Evolutionary conservation across 371 early-diverging fungal genomes (phyloP).

Genomic region (Polyrhizophydium stewartii): DNA sequence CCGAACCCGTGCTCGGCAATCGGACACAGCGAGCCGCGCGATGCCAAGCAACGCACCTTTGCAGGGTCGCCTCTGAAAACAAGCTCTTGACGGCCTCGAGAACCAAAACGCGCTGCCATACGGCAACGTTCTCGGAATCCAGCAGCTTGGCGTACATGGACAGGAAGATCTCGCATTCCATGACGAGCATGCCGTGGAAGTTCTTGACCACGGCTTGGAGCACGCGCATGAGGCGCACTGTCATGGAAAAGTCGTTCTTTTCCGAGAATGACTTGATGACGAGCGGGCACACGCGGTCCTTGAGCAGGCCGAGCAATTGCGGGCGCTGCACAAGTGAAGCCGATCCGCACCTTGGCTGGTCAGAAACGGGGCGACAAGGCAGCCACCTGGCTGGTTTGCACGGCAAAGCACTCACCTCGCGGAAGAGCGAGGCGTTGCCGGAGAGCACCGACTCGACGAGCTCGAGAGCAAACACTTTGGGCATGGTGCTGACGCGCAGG

Average conservation of each 20-base stretch:
- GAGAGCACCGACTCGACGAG: constrained; percentile 84
- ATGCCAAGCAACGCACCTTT: constrained; percentile 36
- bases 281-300: constrained; percentile 81
- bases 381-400: not conserved
- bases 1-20: no score
- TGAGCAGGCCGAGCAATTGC: constrained; percentile 58
- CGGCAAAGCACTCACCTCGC: constrained; percentile 55
- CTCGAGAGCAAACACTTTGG: constrained; percentile 85
- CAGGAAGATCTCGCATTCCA: constrained; percentile 92
- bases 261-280: constrained; percentile 89
- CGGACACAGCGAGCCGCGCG: no score
- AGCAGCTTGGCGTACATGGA: constrained; percentile 80
- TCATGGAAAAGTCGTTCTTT: constrained; percentile 74
- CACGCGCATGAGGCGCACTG: constrained; percentile 80
- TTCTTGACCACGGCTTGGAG: constrained; percentile 76
- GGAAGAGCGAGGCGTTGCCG: constrained; percentile 71
- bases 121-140: constrained; percentile 55
- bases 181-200: constrained; percentile 70
- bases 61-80: constrained; percentile 55
- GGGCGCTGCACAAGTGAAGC: constrained; percentile 43
- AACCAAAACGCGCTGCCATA: constrained; percentile 86
- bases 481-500: constrained; percentile 58
- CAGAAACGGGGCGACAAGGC: not conserved
- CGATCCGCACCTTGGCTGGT: not conserved
- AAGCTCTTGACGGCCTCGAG: constrained; percentile 79